These are phyloP conservation scores for Bertia moriformis DNA, from an alignment of 2,329 filamentous ascomycete species.

Conservation along the genomic window DNA sequence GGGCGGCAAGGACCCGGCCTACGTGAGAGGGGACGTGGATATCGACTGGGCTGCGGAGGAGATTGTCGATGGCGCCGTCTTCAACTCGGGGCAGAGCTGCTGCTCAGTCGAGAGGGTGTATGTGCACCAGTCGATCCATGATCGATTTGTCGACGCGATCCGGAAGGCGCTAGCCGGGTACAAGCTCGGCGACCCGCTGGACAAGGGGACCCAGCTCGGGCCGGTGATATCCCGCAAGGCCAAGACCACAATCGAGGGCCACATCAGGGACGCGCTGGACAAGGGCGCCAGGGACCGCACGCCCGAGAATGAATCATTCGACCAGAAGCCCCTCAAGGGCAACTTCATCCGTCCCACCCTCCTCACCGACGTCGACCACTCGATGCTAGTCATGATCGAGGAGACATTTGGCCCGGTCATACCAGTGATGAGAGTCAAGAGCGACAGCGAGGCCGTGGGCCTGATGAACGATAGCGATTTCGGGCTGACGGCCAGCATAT, in stretches of 20 bases:
- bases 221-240: conserved; percentile 76
- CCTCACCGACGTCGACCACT: conserved; percentile 64
- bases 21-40: conserved; percentile 74
- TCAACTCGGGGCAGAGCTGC: conserved; percentile 97
- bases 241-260: conserved; percentile 60
- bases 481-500: conserved; percentile 88
- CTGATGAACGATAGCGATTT: conserved; percentile 94
- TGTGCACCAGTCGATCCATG: conserved; percentile 72
- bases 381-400: conserved; percentile 78
- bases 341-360: conserved; percentile 84
- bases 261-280: conserved; percentile 67
- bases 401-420: conserved; percentile 94
- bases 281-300: conserved; percentile 77
- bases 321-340: conserved; percentile 56
- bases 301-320: conserved; percentile 67
- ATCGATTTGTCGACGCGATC: conserved; percentile 64
- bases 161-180: conserved; percentile 71
- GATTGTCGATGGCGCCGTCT: conserved; percentile 88
- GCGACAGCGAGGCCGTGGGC: conserved; percentile 65
- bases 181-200: conserved; percentile 74
- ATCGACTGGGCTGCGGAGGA: conserved; percentile 82
- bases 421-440: conserved; percentile 71
- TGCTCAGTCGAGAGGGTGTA: conserved; percentile 87
- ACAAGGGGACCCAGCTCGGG: conserved; percentile 67
- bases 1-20: conserved; percentile 88